phyloP scores from a whole-genome alignment of 2,329 filamentous ascomycete species.

The Pseudopyrenochaeta lycopersici region DNA sequence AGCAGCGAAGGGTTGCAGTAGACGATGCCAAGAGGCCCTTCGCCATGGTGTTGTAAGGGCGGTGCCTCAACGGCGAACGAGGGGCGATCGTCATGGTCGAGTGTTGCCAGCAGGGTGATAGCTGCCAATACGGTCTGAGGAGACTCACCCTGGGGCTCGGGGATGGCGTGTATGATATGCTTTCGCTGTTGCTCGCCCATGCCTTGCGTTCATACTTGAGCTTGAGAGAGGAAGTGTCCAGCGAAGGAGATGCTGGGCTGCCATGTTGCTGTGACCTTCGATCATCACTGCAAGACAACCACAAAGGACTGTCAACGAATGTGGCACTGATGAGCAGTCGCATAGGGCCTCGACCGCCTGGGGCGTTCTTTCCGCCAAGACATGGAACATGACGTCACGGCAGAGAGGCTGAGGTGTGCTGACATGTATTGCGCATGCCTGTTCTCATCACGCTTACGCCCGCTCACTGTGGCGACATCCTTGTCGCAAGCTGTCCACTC shows the following conservation, averaged over 20 bases:
- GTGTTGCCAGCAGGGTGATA: slow-evolving; percentile 28
- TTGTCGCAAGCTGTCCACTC: slow-evolving; percentile 29
- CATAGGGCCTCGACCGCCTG: slow-evolving; percentile 11
- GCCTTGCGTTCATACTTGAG: too few species aligned
- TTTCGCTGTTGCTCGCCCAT: not conserved
- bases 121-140: slow-evolving; percentile 12
- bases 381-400: slow-evolving; percentile 5
- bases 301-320: too few species aligned
- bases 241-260: too few species aligned
- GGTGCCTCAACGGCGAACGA: slow-evolving; percentile 29
- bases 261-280: too few species aligned
- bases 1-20: slow-evolving; percentile 39
- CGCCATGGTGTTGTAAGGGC: slow-evolving; percentile 4
- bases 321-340: slow-evolving; percentile 6
- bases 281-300: too few species aligned
- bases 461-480: slow-evolving; percentile 6
- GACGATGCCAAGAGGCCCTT: slow-evolving; percentile 21
- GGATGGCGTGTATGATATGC: not conserved
- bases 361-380: not conserved
- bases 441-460: too few species aligned
- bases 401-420: not conserved
- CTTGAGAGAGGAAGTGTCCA: too few species aligned
- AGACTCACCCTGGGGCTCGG: slow-evolving; percentile 10
- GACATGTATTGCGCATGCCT: too few species aligned
- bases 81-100: slow-evolving; percentile 34